Evolutionary conservation across 768 basidiomycete species (phyloP).

Genomic region (Gloeophyllum trabeum): DNA sequence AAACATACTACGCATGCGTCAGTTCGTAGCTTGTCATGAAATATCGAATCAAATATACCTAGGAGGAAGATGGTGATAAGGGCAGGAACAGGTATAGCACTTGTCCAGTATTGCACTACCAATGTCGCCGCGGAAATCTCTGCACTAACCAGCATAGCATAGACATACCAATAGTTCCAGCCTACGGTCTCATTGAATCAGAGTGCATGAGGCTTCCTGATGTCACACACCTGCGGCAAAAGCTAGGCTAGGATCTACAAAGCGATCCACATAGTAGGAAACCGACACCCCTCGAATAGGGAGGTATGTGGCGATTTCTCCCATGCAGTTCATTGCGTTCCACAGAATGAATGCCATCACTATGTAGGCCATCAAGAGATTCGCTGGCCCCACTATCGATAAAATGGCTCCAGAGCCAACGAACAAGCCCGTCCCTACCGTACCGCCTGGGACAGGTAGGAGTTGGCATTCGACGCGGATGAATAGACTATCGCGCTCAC

Average conservation of each 20-base stretch:
- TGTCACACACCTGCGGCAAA: background rate
- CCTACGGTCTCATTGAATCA: slow-evolving; percentile 5
- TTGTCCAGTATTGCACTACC: background rate
- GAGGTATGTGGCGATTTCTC: background rate
- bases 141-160: slow-evolving; percentile 37
- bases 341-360: background rate
- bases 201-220: background rate
- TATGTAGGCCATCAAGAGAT: slow-evolving; percentile 51
- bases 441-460: slow-evolving; percentile 4
- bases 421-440: slow-evolving; percentile 22
- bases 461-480: background rate
- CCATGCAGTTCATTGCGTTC: background rate
- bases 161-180: slow-evolving; percentile 26
- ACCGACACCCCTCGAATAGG: background rate
- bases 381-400: slow-evolving; percentile 48
- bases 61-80: background rate
- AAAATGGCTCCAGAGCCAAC: slow-evolving; percentile 57
- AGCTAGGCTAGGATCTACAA: background rate
- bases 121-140: background rate
- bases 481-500: background rate
- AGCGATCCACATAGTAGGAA: background rate
- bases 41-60: background rate
- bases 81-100: slow-evolving; percentile 9
- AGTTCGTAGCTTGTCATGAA: too few species aligned
- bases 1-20: background rate